Evolutionary conservation across 2,329 filamentous ascomycete species (phyloP).

Genomic region (Cercospora sp.): DNA sequence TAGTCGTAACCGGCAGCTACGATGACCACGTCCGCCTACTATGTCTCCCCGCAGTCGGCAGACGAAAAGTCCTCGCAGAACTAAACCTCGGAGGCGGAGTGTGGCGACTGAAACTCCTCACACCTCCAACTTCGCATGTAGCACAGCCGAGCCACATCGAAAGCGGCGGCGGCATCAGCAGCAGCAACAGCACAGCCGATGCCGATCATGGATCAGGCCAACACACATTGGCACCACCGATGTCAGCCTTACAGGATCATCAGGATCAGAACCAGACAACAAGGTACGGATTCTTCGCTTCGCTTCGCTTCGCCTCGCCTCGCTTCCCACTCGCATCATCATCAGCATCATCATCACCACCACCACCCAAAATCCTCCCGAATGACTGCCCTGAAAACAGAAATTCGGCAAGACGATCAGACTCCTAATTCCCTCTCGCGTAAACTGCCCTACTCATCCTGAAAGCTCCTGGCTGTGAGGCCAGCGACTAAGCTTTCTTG

Average conservation of each 20-base stretch:
- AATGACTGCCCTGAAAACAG: background rate
- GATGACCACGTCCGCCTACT: slow-evolving; percentile 79
- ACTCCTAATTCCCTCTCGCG: background rate
- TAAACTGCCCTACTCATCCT: background rate
- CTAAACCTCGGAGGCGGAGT: slow-evolving; percentile 74
- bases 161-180: background rate
- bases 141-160: slow-evolving; percentile 3
- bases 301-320: slow-evolving; percentile 1
- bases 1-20: slow-evolving; percentile 86
- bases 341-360: background rate
- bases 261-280: slow-evolving; percentile 12
- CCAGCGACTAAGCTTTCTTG: background rate
- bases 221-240: background rate
- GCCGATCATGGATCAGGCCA: slow-evolving; percentile 1
- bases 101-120: slow-evolving; percentile 74
- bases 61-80: slow-evolving; percentile 60
- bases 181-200: background rate
- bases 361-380: background rate
- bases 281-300: slow-evolving; percentile 16
- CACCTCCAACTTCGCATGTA: slow-evolving; percentile 16
- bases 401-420: background rate
- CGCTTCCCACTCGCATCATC: background rate
- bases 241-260: slow-evolving; percentile 13
- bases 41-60: slow-evolving; percentile 41
- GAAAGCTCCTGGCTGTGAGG: background rate